Evolutionary conservation across 768 basidiomycete genomes (phyloP).

Genomic region (Paxillus ammoniavirescens): DNA sequence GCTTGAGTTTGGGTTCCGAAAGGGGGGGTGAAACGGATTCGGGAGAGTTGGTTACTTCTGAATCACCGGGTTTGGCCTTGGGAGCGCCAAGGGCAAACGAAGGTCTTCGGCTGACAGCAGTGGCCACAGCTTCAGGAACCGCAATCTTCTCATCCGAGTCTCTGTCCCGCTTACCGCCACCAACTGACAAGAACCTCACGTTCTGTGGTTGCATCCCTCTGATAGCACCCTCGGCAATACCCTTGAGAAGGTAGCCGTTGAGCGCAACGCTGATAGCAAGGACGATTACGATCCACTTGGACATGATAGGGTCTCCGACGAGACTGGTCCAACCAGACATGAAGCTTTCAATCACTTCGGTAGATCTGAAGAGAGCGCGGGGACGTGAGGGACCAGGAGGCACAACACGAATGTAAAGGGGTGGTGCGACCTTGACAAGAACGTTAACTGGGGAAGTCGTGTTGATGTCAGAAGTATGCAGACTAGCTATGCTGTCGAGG

Average conservation of each 20-base stretch:
- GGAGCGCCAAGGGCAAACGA: slow-evolving; percentile 27
- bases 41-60: slow-evolving; percentile 16
- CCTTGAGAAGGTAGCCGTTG: slow-evolving; percentile 92
- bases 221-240: slow-evolving; percentile 60
- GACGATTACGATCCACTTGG: slow-evolving; percentile 91
- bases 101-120: slow-evolving; percentile 15
- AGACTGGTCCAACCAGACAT: slow-evolving; percentile 88
- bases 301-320: slow-evolving; percentile 91
- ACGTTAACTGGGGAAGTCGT: slow-evolving; percentile 36
- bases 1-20: slow-evolving; percentile 7
- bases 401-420: slow-evolving; percentile 52
- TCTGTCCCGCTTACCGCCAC: slow-evolving; percentile 18
- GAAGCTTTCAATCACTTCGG: slow-evolving; percentile 74
- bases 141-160: slow-evolving; percentile 21
- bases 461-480: slow-evolving; percentile 17
- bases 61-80: slow-evolving; percentile 13
- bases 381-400: slow-evolving; percentile 32
- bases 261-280: slow-evolving; percentile 84
- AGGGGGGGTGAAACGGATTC: slow-evolving; percentile 15
- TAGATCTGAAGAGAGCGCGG: slow-evolving; percentile 34
- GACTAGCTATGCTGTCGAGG: slow-evolving; percentile 52
- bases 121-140: slow-evolving; percentile 9
- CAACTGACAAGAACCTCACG: slow-evolving; percentile 29
- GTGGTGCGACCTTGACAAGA: slow-evolving; percentile 61
- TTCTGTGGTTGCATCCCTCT: slow-evolving; percentile 29